Evolutionary conservation across 352 stramenopile genomes (phyloP).

Genomic region (Phytophthora sojae): DNA sequence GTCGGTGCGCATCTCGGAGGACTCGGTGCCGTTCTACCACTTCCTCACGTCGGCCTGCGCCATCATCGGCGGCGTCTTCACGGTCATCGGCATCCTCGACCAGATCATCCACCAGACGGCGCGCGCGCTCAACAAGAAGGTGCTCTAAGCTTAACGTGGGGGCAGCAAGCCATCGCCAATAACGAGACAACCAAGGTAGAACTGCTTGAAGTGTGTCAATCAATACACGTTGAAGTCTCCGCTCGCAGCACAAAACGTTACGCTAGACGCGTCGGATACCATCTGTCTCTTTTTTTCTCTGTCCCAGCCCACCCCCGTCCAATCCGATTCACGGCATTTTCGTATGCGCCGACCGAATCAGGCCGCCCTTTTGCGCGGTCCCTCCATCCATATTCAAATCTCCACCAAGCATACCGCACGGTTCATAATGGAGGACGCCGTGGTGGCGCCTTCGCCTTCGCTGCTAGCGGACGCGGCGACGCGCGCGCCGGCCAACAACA

Average conservation of each 20-base stretch:
- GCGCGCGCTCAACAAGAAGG: conserved; percentile 90
- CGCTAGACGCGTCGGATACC: neutral
- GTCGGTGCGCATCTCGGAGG: conserved; percentile 96
- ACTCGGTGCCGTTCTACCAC: conserved; percentile 94
- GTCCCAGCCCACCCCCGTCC: neutral
- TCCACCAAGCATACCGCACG: neutral
- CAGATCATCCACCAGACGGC: conserved; percentile 88
- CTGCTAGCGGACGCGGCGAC: neutral
- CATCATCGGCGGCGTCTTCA: conserved; percentile 97
- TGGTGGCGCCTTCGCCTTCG: neutral
- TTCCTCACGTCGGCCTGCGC: conserved; percentile 96
- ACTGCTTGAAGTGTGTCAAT: conserved; percentile 2
- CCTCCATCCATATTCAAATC: conserved; percentile 23
- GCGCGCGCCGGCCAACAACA: conserved; percentile 46
- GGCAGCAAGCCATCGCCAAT: neutral
- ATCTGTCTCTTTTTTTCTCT: neutral
- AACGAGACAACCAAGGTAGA: neutral
- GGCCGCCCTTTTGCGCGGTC: conserved; percentile 7
- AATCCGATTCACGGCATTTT: conserved; percentile 27
- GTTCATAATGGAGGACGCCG: conserved; percentile 18
- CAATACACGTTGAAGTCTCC: conserved; percentile 1
- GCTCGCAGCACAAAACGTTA: neutral
- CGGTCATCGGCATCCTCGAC: conserved; percentile 95
- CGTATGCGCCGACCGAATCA: conserved; percentile 31
- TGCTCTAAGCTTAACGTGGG: conserved; percentile 60